Conservation (phyloP, 768 basidiomycete genomes). For the Amanita phalloides region DNA sequence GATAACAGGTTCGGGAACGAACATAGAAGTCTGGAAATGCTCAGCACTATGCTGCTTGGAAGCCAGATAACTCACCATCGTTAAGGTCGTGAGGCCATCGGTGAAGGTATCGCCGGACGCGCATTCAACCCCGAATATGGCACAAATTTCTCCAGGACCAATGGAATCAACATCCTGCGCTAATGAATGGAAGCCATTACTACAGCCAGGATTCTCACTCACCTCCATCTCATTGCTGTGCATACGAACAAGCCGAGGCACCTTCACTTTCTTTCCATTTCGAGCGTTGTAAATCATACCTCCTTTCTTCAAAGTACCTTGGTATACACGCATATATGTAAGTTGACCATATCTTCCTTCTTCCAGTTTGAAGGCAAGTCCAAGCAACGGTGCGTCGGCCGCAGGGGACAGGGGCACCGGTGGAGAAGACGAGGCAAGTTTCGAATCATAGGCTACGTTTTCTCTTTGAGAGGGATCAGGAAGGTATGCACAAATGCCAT, state of each 20-base stretch:
- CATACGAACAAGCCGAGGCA: conserved; percentile 93
- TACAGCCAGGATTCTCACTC: conserved; percentile 11
- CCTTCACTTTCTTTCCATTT: conserved; percentile 95
- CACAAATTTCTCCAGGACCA: conserved; percentile 97
- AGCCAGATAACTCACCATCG: conserved; percentile 59
- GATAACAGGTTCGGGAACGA: conserved; percentile 96
- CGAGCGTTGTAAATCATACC: conserved; percentile 83
- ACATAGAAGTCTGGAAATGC: conserved; percentile 80
- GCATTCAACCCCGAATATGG: conserved; percentile 98
- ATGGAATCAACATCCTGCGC: conserved; percentile 81
- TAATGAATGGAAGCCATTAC: background rate
- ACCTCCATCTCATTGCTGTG: conserved; percentile 99
- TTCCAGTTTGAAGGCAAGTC: conserved; percentile 96
- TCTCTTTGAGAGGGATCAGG: conserved; percentile 77
- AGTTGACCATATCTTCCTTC: conserved; percentile 96
- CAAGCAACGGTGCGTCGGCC: conserved; percentile 79
- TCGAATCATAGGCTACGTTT: conserved; percentile 75
- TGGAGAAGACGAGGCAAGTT: conserved; percentile 51
- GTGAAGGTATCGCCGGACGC: conserved; percentile 97
- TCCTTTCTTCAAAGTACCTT: conserved; percentile 84
- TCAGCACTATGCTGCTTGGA: conserved; percentile 3
- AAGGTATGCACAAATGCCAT: conserved; percentile 93
- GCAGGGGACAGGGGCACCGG: conserved; percentile 75
- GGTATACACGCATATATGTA: conserved; percentile 97
- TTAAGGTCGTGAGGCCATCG: conserved; percentile 78